A percentile compares a stretch with the other conserved stretches of the same genome.
Conservation (phyloP, 331 rosid species). For the Telfairia occidentalis region DNA sequence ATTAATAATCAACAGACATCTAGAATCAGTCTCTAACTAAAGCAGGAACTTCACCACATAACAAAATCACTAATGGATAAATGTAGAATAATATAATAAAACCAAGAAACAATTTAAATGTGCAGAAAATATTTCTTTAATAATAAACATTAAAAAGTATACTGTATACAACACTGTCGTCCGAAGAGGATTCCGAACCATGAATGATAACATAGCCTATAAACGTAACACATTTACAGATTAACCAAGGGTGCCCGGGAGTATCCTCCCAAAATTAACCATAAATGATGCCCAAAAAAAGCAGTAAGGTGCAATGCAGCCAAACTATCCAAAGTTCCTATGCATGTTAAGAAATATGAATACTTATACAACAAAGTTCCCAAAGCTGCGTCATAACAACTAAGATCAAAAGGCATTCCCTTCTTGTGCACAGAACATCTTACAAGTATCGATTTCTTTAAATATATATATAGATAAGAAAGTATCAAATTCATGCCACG, state of each 20-base stretch:
- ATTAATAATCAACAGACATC: not conserved
- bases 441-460: not conserved
- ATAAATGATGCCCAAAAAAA: not conserved
- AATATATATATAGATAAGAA: no score
- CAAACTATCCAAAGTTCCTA: not conserved
- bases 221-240: not conserved
- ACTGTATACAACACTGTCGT: not conserved
- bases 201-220: not conserved
- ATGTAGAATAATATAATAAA: not conserved
- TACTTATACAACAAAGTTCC: not conserved
- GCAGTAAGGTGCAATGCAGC: not conserved
- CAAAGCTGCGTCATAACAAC: not conserved
- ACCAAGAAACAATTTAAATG: not conserved
- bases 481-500: not conserved
- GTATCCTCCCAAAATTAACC: not conserved
- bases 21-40: not conserved
- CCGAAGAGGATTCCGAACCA: not conserved
- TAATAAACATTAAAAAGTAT: not conserved
- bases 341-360: not conserved
- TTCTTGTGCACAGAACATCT: not conserved
- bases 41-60: not conserved
- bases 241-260: not conserved
- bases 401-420: not conserved
- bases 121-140: not conserved
- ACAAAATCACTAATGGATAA: not conserved